Evolutionary conservation across 192 early-diverging fungal genomes (phyloP).

Genomic region (Coemansia sp.): DNA sequence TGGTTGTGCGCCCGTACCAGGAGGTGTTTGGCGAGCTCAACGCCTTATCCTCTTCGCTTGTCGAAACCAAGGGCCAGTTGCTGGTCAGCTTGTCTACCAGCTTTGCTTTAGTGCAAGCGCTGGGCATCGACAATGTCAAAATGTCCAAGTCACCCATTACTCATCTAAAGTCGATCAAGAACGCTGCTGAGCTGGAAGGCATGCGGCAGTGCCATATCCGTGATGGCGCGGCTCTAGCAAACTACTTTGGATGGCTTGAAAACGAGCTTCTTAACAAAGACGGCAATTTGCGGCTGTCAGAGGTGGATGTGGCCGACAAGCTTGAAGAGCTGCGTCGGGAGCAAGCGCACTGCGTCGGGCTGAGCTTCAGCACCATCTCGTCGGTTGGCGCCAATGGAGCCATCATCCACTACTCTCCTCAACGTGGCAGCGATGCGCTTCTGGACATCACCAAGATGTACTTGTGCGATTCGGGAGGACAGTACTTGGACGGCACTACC

Average conservation of each 20-base stretch:
- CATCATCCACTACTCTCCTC: conserved; percentile 97
- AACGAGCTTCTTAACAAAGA: conserved; percentile 70
- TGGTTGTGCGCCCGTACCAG: conserved; percentile 71
- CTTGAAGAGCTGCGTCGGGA: conserved; percentile 76
- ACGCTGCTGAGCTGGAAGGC: conserved; percentile 82
- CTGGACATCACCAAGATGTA: conserved; percentile 80
- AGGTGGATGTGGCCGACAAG: conserved; percentile 82
- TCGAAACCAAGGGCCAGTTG: conserved; percentile 48
- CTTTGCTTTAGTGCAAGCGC: conserved; percentile 71
- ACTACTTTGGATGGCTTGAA: conserved; percentile 94
- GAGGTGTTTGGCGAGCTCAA: conserved; percentile 74
- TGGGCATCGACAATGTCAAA: conserved; percentile 60
- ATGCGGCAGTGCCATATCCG: conserved; percentile 89
- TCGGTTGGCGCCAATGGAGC: conserved; percentile 94
- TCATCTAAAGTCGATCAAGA: conserved; percentile 91
- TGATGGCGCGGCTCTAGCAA: conserved; percentile 83
- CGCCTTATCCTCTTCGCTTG: conserved; percentile 21
- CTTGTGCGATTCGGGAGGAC: conserved; percentile 94
- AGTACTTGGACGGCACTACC: conserved; percentile 95
- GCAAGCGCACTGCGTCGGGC: conserved; percentile 81
- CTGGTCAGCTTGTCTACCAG: conserved; percentile 66
- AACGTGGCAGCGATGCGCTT: conserved; percentile 70
- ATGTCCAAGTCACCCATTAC: conserved; percentile 69
- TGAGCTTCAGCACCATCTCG: conserved; percentile 96
- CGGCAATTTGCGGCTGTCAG: conserved; percentile 64